phyloP scores from a whole-genome alignment of 768 basidiomycete species.

The Galerina marginata region DNA sequence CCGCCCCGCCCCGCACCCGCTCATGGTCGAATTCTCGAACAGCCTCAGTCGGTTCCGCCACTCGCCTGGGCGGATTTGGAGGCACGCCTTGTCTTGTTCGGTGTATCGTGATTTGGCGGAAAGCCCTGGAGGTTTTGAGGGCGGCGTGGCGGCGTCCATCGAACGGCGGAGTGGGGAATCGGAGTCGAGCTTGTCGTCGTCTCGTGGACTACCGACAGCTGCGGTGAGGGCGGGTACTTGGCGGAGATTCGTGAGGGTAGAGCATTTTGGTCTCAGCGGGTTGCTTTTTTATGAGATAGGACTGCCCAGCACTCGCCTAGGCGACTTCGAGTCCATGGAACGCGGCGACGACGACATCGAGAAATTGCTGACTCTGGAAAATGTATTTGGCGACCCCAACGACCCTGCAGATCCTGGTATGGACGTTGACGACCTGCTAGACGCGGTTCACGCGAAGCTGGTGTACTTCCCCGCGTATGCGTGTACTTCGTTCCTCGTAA shows the following conservation, averaged over 20 bases:
- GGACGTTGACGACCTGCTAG: conserved; percentile 33
- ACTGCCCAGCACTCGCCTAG: not conserved
- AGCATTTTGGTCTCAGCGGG: conserved; percentile 34
- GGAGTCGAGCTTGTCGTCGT: too few species aligned
- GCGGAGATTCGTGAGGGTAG: conserved; percentile 32
- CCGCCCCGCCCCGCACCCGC: conserved; percentile 17
- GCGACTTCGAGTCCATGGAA: not conserved
- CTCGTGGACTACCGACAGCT: too few species aligned
- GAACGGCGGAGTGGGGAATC: not conserved
- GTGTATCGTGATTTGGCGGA: conserved; percentile 30
- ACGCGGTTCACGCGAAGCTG: conserved; percentile 29
- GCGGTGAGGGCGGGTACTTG: conserved; percentile 1
- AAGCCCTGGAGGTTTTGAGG: not conserved
- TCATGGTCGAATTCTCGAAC: conserved; percentile 2
- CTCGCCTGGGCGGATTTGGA: conserved; percentile 29
- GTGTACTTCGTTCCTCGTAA: conserved; percentile 37
- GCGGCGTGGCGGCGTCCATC: not conserved
- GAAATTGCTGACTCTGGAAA: conserved; percentile 23
- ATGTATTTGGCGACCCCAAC: conserved; percentile 32
- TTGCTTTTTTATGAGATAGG: conserved; percentile 34
- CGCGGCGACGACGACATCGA: not conserved
- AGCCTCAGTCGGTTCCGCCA: conserved; percentile 20
- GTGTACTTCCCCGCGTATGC: conserved; percentile 37
- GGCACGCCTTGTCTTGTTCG: conserved; percentile 25
- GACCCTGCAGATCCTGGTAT: conserved; percentile 28